A percentile compares a stretch with the other conserved stretches of the same genome.
Conservation (phyloP, 1,284 basidiomycete species). For the Heterobasidion occidentale region DNA sequence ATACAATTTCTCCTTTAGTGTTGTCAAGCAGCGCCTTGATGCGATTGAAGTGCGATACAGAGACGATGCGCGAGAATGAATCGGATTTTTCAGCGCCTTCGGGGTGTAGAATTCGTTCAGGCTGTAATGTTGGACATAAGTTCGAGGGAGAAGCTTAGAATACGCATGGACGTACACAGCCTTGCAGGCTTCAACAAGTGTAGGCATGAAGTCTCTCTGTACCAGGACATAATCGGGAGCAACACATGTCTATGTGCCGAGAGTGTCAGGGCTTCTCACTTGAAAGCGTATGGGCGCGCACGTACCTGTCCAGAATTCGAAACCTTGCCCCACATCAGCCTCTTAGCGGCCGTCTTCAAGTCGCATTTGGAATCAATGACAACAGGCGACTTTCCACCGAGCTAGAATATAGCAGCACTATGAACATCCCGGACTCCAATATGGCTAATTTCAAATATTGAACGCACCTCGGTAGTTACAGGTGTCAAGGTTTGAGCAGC, state of each 20-base stretch:
- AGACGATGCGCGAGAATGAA: conserved; percentile 43
- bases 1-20: conserved; percentile 64
- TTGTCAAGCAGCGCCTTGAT: conserved; percentile 55
- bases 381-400: conserved; percentile 77
- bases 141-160: conserved; percentile 5
- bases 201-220: conserved; percentile 52
- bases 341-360: conserved; percentile 46
- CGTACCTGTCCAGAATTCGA: conserved; percentile 68
- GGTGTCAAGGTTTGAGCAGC: conserved; percentile 86
- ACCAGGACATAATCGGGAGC: conserved; percentile 84
- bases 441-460: background rate
- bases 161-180: conserved; percentile 36
- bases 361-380: conserved; percentile 68
- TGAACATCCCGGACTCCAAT: background rate
- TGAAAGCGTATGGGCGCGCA: background rate
- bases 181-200: conserved; percentile 53
- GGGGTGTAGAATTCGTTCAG: conserved; percentile 45
- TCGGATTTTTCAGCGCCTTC: conserved; percentile 36
- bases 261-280: too few species aligned
- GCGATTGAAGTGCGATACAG: conserved; percentile 48
- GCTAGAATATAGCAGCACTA: conserved; percentile 2
- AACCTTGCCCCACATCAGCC: conserved; percentile 77
- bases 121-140: conserved; percentile 20
- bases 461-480: conserved; percentile 27
- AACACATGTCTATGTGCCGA: conserved; percentile 31